A percentile compares a stretch with the other conserved stretches of the same genome.
Conservation (phyloP, 768 basidiomycete species). For the Lepiota brunneoincarnata region DNA sequence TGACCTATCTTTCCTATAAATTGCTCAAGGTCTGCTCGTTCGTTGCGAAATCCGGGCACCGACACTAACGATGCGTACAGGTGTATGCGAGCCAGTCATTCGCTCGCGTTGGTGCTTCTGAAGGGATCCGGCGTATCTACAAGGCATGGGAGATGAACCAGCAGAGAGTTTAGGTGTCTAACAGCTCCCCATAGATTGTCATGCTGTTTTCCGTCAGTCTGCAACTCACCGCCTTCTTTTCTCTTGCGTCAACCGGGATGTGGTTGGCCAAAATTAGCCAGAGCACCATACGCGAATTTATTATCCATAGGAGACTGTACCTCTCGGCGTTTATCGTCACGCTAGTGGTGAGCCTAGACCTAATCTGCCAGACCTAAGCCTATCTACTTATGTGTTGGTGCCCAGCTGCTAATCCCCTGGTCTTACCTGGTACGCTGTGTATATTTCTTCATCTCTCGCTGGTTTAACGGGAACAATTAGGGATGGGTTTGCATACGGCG, state of each 20-base stretch:
- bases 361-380: not conserved
- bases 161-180: not conserved
- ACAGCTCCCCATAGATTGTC: slow-evolving; percentile 34
- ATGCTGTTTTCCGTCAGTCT: slow-evolving; percentile 46
- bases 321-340: slow-evolving; percentile 38
- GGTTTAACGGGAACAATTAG: slow-evolving; percentile 22
- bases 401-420: slow-evolving; percentile 46
- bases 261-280: slow-evolving; percentile 49
- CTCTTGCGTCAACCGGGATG: slow-evolving; percentile 39
- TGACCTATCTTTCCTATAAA: slow-evolving; percentile 35
- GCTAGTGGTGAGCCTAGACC: slow-evolving; percentile 32
- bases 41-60: not conserved
- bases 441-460: not conserved
- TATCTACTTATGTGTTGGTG: not conserved
- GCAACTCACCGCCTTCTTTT: slow-evolving; percentile 50
- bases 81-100: slow-evolving; percentile 45
- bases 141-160: slow-evolving; percentile 29
- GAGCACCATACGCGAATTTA: slow-evolving; percentile 30
- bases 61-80: slow-evolving; percentile 20
- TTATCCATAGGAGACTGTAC: slow-evolving; percentile 33
- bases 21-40: slow-evolving; percentile 37
- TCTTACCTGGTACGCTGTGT: slow-evolving; percentile 33
- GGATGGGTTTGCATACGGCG: slow-evolving; percentile 48
- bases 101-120: slow-evolving; percentile 46
- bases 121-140: slow-evolving; percentile 42